Conservation (phyloP, 2,329 filamentous ascomycete species). For the Epichloe brachyelytri region DNA sequence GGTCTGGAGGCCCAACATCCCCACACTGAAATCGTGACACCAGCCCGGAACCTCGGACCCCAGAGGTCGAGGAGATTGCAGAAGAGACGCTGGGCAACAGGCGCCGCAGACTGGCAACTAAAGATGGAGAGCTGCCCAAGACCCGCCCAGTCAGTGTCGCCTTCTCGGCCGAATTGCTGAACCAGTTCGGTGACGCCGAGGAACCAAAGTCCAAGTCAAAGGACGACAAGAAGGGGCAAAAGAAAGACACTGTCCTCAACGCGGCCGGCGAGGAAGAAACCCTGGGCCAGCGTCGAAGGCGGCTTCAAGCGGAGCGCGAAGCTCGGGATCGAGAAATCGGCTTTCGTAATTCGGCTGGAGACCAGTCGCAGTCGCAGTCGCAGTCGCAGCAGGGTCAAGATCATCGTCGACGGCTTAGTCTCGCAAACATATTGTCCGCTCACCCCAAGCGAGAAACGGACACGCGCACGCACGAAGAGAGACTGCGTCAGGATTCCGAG, state of each 20-base stretch:
- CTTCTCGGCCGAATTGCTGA: conserved; percentile 58
- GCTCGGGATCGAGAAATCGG: conserved; percentile 46
- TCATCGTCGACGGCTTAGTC: conserved; percentile 27
- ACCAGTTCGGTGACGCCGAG: conserved; percentile 44
- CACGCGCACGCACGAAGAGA: conserved; percentile 28
- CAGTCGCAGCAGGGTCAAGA: conserved; percentile 11
- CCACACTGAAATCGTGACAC: neutral
- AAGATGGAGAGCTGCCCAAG: conserved; percentile 37
- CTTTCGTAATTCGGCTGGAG: conserved; percentile 16
- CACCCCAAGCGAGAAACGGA: conserved; percentile 29
- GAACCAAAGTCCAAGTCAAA: conserved; percentile 21
- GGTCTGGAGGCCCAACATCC: conserved; percentile 1
- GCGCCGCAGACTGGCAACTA: conserved; percentile 49
- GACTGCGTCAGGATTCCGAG: conserved; percentile 28
- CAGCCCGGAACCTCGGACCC: conserved; percentile 21
- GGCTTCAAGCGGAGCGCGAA: conserved; percentile 58
- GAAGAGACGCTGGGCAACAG: conserved; percentile 55
- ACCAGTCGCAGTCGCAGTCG: conserved; percentile 9
- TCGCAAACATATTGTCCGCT: conserved; percentile 45
- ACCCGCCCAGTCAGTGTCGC: conserved; percentile 48
- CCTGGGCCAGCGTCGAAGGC: conserved; percentile 60
- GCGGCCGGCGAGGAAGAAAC: conserved; percentile 52
- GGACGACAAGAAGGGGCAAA: conserved; percentile 24
- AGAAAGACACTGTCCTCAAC: conserved; percentile 18
- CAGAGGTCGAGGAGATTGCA: conserved; percentile 44